Evolutionary conservation across 2,329 filamentous ascomycete genomes (phyloP).

Genomic region (Sporothrix mexicana): DNA sequence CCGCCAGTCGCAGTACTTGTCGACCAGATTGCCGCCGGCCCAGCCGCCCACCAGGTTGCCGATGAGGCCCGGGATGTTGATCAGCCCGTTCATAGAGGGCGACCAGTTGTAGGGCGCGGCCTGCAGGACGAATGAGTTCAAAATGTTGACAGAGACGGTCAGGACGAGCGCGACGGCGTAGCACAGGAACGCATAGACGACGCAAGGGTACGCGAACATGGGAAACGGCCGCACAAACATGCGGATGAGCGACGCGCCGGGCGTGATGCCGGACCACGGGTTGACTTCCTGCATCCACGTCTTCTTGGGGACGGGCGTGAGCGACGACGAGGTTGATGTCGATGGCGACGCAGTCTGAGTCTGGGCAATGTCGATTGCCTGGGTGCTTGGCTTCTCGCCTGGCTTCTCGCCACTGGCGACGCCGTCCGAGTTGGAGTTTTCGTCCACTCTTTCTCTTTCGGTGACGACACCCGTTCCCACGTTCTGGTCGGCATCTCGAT

Average conservation of each 20-base stretch:
- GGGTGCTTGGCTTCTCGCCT: too few relatives aligned
- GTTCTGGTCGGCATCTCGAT: conserved; percentile 38
- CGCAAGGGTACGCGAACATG: conserved; percentile 44
- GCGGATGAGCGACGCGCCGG: conserved; percentile 40
- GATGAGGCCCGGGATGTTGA: conserved; percentile 45
- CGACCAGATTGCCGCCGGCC: conserved; percentile 52
- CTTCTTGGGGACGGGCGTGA: conserved; percentile 37
- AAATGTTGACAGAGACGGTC: conserved; percentile 44
- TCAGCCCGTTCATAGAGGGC: conserved; percentile 43
- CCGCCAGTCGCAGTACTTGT: conserved; percentile 50
- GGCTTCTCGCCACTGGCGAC: neutral
- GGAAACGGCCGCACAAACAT: conserved; percentile 43
- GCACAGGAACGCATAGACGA: conserved; percentile 43
- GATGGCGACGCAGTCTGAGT: too few relatives aligned
- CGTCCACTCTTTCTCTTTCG: neutral
- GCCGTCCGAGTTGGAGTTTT: too few relatives aligned
- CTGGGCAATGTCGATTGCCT: neutral
- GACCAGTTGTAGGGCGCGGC: conserved; percentile 44
- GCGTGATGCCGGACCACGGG: conserved; percentile 41
- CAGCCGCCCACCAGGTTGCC: conserved; percentile 52
- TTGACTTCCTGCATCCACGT: conserved; percentile 41
- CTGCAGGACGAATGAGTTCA: conserved; percentile 45
- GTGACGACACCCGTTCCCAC: neutral
- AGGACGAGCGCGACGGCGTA: conserved; percentile 44
- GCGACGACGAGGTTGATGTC: conserved; percentile 1